Evolutionary conservation across 768 basidiomycete genomes (phyloP), one percentile per base, ranked within the genome.

Genomic region (Auricularia sp.): DNA sequence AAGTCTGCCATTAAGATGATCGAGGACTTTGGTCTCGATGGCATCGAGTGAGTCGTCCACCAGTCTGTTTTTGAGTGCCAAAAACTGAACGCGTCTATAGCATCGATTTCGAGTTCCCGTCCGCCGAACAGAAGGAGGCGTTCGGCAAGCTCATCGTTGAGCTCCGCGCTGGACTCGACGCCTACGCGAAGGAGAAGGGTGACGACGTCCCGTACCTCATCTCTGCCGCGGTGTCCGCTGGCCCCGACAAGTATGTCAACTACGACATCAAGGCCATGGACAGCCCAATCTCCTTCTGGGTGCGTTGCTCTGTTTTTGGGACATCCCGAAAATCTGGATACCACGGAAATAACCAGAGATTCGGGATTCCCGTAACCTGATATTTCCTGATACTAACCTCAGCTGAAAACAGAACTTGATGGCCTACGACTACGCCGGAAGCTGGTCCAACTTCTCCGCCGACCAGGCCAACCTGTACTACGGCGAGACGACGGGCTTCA

Each of bases 21-120:
- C 61, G 82, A 87, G 70, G 85, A 92, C 72, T 88, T 90, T 65
- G 91, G 90, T 0, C 83, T 94, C 62, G 91, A 92, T 69, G 90
- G 91, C 63, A 82, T 90, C 86, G 85, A 69, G 63, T 83, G 72
- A 6, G 21, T 16, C 29, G 29, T 29, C 29, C 29, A 29, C 29
- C 29, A 29, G 47, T 2, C 13, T 39, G 29, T 3, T 65, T 61
- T n/a, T 29, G 29, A 29, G 29, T 29, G 29, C 29, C 2, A 29
- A 29, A 29, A 29, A 29, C 29, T 29, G 29, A 29, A 21, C 47
- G 14, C 14, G 14, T 51, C 21, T 11, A 18, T 18, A 87, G 89
- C 67, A 73, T 90, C 58, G 90, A 93, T 73, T 92, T 86, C 73
- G 91, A 94, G 74, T 94, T 87, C 70, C 89, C 90, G 0, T 82